Evolutionary conservation across 305 asterid species (phyloP), one percentile per base, ranked within the genome.

Genomic region (Petunia hybrid): DNA sequence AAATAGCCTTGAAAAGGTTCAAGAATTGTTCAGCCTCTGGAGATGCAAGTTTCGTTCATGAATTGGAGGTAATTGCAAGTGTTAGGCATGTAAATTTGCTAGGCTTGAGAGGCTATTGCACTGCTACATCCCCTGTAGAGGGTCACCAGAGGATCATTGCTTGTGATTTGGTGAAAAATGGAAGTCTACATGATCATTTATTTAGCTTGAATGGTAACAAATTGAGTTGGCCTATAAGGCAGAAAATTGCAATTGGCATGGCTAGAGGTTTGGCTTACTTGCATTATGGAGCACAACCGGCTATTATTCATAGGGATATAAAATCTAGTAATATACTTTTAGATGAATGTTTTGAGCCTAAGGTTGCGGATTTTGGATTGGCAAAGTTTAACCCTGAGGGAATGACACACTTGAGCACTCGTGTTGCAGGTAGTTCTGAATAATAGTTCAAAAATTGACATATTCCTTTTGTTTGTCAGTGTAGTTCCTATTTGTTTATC

Each of bases 51-150:
- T 87, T 87, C 80, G 70, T 82, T 0, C 90, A 87, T 48, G 90
- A 87, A 9, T 87, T 87, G 48, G 87, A 85, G 68, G 90, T 87
- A n/a, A 87, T 87, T 64, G 90, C 90, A 2, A 87, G 90, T 67
- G 83, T 87, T 42, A 75, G 90, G 77, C 89, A 87, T 76, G 89
- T 85, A 2, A 87, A 87, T 70, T 87, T 87, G 6, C 87, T 87
- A 66, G 82, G 87, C 4, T 66, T 87, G 77, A 82, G 82, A 75
- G 90, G 90, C 3, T 87, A 87, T 45, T 87, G 90, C 55, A 86
- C 83, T 2, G 87, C 87, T 0, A 85, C 87, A 6, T 80, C 89
- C 7, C 57, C 85, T 14, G 78, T 65, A 10, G 87, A 82, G 71
- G 90, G 89, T 78, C 90, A 87, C 35, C 89, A 87, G 67, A 82